A percentile compares a stretch with the other conserved stretches of the same genome.
These are phyloP conservation scores for Xylaria sp. DNA, from an alignment of 495 filamentous ascomycete species.

Conservation along the genomic window DNA sequence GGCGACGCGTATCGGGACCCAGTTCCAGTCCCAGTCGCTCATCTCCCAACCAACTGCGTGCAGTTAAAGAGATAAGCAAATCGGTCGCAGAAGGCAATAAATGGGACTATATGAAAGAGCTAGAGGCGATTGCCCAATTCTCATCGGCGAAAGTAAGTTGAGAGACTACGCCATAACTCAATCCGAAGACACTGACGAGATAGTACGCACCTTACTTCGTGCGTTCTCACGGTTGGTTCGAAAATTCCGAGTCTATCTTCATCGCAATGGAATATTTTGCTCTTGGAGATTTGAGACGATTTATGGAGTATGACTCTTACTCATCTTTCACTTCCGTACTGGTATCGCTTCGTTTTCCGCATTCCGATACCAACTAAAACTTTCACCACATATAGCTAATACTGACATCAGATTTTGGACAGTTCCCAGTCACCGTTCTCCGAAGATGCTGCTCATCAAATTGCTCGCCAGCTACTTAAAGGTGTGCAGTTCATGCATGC, in stretches of 20 bases:
- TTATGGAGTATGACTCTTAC: conserved; percentile 18
- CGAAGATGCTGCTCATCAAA: conserved; percentile 35
- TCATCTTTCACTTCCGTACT: conserved; percentile 22
- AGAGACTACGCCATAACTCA: not conserved
- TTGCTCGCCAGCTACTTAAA: conserved; percentile 49
- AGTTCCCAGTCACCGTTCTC: conserved; percentile 43
- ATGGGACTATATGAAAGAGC: conserved; percentile 22
- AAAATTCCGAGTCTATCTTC: conserved; percentile 36
- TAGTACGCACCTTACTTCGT: conserved; percentile 41
- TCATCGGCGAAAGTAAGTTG: conserved; percentile 17
- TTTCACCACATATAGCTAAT: not conserved
- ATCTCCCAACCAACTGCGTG: not conserved
- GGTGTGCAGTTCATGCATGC: conserved; percentile 57
- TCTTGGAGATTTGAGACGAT: conserved; percentile 40
- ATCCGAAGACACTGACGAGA: not conserved
- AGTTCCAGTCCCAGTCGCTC: not conserved
- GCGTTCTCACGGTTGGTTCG: conserved; percentile 51
- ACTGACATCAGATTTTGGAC: conserved; percentile 51
- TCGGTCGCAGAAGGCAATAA: not conserved
- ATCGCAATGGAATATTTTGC: conserved; percentile 54
- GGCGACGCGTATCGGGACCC: not conserved
- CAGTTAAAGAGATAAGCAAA: conserved; percentile 19
- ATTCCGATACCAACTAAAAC: not conserved
- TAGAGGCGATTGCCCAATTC: conserved; percentile 25
- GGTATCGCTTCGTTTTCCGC: not conserved